phyloP scores from a whole-genome alignment of 2,329 filamentous ascomycete genomes.

The Cladosporium sp. region DNA sequence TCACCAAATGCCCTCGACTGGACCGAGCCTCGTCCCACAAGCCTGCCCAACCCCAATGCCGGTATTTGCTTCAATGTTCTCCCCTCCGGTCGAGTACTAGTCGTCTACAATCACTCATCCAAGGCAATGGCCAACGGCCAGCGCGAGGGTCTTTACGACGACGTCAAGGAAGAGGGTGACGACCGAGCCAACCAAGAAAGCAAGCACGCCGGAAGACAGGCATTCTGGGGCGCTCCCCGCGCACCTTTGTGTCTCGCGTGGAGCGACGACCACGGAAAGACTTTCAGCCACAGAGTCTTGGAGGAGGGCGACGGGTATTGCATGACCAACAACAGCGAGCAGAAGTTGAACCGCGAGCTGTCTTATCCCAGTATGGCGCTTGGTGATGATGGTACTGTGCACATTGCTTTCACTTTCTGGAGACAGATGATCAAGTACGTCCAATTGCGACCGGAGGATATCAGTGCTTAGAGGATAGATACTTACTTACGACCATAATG shows the following conservation, averaged over 20 bases:
- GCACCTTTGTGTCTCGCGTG: conserved; percentile 17
- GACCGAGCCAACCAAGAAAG: conserved; percentile 15
- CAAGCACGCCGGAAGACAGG: conserved; percentile 17
- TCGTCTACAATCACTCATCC: conserved; percentile 5
- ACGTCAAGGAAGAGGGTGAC: conserved; percentile 15
- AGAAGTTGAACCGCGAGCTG: conserved; percentile 18
- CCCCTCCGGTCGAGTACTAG: conserved; percentile 9
- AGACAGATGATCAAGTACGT: conserved; percentile 19
- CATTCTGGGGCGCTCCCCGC: conserved; percentile 18
- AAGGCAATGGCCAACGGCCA: not conserved
- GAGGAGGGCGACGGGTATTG: conserved; percentile 19
- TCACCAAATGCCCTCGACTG: conserved; percentile 16
- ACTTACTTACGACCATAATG: no score
- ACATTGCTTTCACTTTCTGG: conserved; percentile 19
- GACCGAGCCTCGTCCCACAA: conserved; percentile 14
- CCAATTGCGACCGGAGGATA: conserved; percentile 7
- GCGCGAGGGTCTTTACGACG: conserved; percentile 17
- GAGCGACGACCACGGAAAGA: conserved; percentile 16
- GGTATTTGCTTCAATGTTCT: conserved; percentile 18
- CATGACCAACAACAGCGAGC: conserved; percentile 20
- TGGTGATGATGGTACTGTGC: conserved; percentile 10
- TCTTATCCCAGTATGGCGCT: conserved; percentile 17
- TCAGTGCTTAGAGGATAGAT: not conserved
- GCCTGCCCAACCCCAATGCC: conserved; percentile 15
- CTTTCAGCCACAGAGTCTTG: conserved; percentile 12